Evolutionary conservation across 1,284 basidiomycete genomes (phyloP).

Genomic region (Melampsora larici-populina): DNA sequence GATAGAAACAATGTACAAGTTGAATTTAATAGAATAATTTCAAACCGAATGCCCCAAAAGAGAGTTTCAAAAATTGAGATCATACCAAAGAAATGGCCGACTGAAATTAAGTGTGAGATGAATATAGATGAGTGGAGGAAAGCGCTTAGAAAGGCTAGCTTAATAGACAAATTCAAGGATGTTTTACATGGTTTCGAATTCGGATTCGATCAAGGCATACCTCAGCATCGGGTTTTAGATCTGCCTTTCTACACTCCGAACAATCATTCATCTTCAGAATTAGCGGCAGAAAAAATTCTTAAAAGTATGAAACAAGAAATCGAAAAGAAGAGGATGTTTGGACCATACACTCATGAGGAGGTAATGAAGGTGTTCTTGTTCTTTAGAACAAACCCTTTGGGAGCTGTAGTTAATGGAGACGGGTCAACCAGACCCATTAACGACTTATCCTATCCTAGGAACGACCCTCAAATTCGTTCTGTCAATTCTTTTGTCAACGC

Average conservation of each 20-base stretch:
- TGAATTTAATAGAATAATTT: too few species aligned
- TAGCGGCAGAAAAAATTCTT: not conserved
- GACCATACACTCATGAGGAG: not conserved
- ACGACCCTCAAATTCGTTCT: not conserved
- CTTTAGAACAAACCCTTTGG: not conserved
- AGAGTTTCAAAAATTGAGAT: too few species aligned
- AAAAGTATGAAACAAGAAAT: not conserved
- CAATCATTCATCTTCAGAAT: not conserved
- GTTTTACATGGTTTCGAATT: too few species aligned
- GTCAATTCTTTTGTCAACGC: slow-evolving; percentile 6
- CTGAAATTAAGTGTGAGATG: not conserved
- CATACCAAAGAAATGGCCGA: too few species aligned
- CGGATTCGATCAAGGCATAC: not conserved
- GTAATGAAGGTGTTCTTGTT: not conserved
- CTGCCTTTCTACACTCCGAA: not conserved
- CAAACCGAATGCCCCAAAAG: too few species aligned
- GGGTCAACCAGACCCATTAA: not conserved
- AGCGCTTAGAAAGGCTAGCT: too few species aligned
- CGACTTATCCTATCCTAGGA: not conserved
- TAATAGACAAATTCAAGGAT: too few species aligned
- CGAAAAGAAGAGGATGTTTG: not conserved
- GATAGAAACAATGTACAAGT: too few species aligned
- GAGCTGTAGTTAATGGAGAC: too few species aligned
- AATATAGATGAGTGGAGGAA: too few species aligned
- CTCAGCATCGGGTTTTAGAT: not conserved